These are phyloP conservation scores for Xylaria sp. DNA, from an alignment of 2,329 filamentous ascomycete genomes.

Conservation along the genomic window DNA sequence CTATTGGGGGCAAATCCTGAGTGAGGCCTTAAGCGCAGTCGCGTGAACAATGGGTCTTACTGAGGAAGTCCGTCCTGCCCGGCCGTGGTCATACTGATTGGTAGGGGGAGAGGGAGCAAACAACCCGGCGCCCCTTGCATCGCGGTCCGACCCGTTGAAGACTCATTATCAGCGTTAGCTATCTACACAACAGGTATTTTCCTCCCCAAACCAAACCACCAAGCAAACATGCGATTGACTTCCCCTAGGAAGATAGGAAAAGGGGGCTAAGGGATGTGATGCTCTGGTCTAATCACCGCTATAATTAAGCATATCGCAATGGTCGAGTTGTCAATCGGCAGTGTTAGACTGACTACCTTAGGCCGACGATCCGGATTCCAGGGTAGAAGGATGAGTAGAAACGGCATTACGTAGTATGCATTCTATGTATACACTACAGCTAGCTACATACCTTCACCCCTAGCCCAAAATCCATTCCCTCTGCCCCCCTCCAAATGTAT, in stretches of 20 bases:
- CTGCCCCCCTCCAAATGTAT: constrained; percentile 2
- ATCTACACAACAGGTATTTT: neutral
- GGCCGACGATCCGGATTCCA: neutral
- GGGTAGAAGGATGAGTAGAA: neutral
- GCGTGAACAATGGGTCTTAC: neutral
- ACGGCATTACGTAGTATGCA: neutral
- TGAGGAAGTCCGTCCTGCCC: neutral
- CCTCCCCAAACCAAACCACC: neutral
- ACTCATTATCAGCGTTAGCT: neutral
- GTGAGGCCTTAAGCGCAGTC: neutral
- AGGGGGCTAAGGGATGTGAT: neutral
- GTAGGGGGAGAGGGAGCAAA: neutral
- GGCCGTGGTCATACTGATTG: constrained; percentile 12
- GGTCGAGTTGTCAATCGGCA: neutral
- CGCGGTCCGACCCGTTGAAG: constrained; percentile 17
- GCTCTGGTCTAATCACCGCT: neutral
- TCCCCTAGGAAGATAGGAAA: neutral
- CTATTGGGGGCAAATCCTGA: neutral
- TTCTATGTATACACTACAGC: neutral
- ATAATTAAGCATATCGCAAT: neutral
- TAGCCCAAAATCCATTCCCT: neutral
- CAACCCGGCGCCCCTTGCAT: neutral
- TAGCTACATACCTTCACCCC: neutral
- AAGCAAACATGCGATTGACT: neutral
- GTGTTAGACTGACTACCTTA: neutral